Evolutionary conservation across 441 rosid genomes (phyloP), one percentile per base, ranked within the genome.

Genomic region (Flueggea neowawraea): DNA sequence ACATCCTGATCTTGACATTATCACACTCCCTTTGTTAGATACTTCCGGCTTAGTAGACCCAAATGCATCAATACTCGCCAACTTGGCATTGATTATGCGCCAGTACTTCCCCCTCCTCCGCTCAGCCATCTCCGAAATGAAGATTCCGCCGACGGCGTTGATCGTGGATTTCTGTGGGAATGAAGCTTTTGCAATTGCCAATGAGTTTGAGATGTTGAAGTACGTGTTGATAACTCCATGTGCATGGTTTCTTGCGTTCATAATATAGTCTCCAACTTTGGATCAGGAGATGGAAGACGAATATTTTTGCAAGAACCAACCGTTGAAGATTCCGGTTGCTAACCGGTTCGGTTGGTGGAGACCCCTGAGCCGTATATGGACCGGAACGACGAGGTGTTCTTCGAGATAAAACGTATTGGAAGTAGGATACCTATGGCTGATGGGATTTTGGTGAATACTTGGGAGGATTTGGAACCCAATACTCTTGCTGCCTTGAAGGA

Each of bases 81-180:
- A 61, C 16, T 10, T 84, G 9, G 9, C 32, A 0, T 60, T 69
- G 45, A 63, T 70, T 66, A 69, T 82, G 78, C 78, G 76, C 0
- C 67, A 64, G 50, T 55, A 64, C 4, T 4, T 44, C 31, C 77
- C n/a, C 0, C 33, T 39, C 32, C 66, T 82, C 33, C 70, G 72
- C 15, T 62, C 73, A 0, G 75, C 75, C 10, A 62, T 84, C n/a
- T 5, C 66, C 0, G 39, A 15, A 2, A 31, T 78, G 73, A 17
- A 64, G 17, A 11, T 17, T 51, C 76, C 39, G 0, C 89, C 87
- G 0, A 36, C 69, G 0, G 83, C 75, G 11, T 54, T 88, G 16
- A 57, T 91, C 0, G 81, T 78, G 5, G 91, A 88, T 62, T 49
- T 80, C 33, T 80, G 86, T n/a, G 90, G 89, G 52, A 76, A 80